phyloP scores from a whole-genome alignment of 495 filamentous ascomycete species.

The Xylaria telfairii region DNA sequence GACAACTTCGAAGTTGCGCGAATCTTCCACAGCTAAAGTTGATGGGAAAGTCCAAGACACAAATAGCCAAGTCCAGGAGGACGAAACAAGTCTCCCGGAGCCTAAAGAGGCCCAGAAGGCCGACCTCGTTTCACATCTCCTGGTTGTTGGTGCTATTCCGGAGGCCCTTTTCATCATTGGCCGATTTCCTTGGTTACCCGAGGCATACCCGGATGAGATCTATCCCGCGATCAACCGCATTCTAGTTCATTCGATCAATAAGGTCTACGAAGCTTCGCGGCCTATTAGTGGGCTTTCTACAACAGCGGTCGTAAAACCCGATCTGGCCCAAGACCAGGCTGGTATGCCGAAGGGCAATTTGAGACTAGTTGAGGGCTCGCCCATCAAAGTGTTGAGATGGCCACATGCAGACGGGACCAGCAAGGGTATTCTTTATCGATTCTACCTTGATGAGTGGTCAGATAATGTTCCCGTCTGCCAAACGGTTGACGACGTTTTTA shows the following conservation, averaged over 20 bases:
- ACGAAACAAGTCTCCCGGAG: slow-evolving; percentile 69
- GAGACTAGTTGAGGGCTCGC: slow-evolving; percentile 58
- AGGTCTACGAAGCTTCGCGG: slow-evolving; percentile 48
- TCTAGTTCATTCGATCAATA: slow-evolving; percentile 73
- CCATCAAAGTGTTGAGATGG: slow-evolving; percentile 74
- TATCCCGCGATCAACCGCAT: slow-evolving; percentile 74
- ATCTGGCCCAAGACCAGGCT: slow-evolving; percentile 59
- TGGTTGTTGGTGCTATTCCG: slow-evolving; percentile 90
- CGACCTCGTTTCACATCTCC: slow-evolving; percentile 78
- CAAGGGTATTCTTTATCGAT: slow-evolving; percentile 78
- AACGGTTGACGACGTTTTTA: slow-evolving; percentile 86
- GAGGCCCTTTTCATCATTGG: slow-evolving; percentile 93
- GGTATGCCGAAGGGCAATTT: slow-evolving; percentile 70
- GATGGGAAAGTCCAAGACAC: slow-evolving; percentile 36
- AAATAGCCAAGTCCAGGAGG: slow-evolving; percentile 58
- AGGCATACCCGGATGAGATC: slow-evolving; percentile 80
- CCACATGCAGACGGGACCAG: slow-evolving; percentile 78
- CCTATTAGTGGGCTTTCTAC: slow-evolving; percentile 32
- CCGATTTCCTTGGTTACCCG: slow-evolving; percentile 87
- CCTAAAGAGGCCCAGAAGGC: slow-evolving; percentile 87
- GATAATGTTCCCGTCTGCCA: slow-evolving; percentile 93
- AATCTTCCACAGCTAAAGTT: slow-evolving; percentile 36
- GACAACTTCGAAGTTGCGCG: slow-evolving; percentile 38
- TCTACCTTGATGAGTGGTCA: slow-evolving; percentile 98
- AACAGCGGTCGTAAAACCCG: slow-evolving; percentile 29